Percentiles rank a stretch among this genome's conserved stretches.
phyloP scores from a whole-genome alignment of 2,329 filamentous ascomycete genomes.

The Ophiostoma piceae region DNA sequence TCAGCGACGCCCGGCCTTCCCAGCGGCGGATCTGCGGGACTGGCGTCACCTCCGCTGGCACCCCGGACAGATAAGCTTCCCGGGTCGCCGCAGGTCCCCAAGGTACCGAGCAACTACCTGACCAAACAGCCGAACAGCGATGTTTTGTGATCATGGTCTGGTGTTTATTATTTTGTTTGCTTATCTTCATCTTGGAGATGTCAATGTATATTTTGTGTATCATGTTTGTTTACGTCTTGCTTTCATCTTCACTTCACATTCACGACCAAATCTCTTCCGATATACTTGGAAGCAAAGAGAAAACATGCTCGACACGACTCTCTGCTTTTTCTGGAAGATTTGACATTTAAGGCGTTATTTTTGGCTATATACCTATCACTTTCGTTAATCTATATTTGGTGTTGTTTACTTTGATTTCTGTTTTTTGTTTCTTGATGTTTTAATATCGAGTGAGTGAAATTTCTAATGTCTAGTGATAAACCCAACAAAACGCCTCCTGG shows the following conservation, averaged over 20 bases:
- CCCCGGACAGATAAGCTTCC: conserved; percentile 7
- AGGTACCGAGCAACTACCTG: conserved; percentile 30
- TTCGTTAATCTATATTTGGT: conserved; percentile 2
- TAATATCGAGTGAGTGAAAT: neutral
- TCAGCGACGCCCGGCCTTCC: neutral
- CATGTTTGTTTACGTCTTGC: neutral
- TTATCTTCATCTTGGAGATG: neutral
- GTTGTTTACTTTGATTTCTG: neutral
- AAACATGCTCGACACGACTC: neutral
- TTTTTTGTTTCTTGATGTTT: neutral
- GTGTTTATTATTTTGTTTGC: neutral
- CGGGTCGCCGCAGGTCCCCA: conserved; percentile 29
- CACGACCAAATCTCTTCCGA: neutral
- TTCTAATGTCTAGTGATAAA: neutral
- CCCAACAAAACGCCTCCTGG: neutral
- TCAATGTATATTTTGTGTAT: neutral
- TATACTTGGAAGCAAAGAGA: neutral
- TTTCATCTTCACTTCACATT: neutral
- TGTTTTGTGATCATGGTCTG: conserved; percentile 24
- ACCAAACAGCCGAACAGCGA: conserved; percentile 26
- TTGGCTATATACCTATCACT: conserved; percentile 16
- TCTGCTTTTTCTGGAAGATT: neutral
- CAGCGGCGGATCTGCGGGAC: neutral
- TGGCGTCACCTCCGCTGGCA: conserved; percentile 13
- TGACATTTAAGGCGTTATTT: neutral